Percentiles rank a stretch among this genome's conserved stretches.
Evolutionary conservation across 352 stramenopile species (phyloP).

Genomic region (Phytopythium montanum): DNA sequence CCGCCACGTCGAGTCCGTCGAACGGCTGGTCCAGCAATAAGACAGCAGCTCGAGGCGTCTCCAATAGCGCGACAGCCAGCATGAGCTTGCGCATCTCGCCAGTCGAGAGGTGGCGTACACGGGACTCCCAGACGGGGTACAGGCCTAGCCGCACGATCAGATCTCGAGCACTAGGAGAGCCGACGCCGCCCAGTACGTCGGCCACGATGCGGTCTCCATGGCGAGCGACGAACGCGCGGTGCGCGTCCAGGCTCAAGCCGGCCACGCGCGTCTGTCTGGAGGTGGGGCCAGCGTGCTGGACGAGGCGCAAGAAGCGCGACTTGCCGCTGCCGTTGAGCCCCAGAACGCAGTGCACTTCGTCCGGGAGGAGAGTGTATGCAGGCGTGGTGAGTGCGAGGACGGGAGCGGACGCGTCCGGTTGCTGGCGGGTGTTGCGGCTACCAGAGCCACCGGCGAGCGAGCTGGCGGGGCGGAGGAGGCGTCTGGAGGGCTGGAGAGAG

Average conservation of each 20-base stretch:
- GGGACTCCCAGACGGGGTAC: conserved; percentile 84
- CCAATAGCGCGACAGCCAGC: conserved; percentile 79
- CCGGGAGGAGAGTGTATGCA: conserved; percentile 33
- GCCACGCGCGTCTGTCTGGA: conserved; percentile 25
- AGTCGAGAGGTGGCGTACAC: conserved; percentile 86
- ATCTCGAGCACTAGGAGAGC: conserved; percentile 73
- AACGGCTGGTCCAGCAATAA: conserved; percentile 93
- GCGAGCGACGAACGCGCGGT: conserved; percentile 69
- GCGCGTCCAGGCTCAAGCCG: conserved; percentile 82
- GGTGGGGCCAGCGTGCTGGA: conserved; percentile 20
- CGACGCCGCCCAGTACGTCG: conserved; percentile 66
- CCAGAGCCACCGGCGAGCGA: background rate
- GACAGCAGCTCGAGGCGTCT: conserved; percentile 62
- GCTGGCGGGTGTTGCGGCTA: background rate
- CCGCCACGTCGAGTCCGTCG: conserved; percentile 89
- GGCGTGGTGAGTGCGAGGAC: conserved; percentile 32
- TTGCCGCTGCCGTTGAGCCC: conserved; percentile 73
- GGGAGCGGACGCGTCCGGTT: conserved; percentile 7
- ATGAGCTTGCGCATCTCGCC: conserved; percentile 92
- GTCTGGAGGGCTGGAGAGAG: background rate
- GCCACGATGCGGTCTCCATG: conserved; percentile 53
- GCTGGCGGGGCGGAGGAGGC: background rate
- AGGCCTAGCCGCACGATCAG: conserved; percentile 91
- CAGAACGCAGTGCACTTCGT: conserved; percentile 71
- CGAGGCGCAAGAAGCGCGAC: conserved; percentile 49